A percentile compares a stretch with the other conserved stretches of the same genome.
phyloP scores from a whole-genome alignment of 2,329 filamentous ascomycete genomes.

The Zalaria obscura region DNA sequence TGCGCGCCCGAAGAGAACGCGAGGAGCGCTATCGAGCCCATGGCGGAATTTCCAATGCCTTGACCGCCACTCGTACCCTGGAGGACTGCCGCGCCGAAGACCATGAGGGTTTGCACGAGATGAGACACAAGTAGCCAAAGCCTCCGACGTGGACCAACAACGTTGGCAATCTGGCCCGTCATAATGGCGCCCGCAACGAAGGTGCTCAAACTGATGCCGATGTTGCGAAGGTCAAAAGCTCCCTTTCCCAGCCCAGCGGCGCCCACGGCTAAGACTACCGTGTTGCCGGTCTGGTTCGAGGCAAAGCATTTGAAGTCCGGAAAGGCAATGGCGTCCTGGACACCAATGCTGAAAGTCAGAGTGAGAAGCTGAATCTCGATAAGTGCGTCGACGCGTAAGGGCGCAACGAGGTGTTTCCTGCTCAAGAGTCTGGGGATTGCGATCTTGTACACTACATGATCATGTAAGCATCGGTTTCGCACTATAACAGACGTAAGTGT shows the following conservation, averaged over 20 bases:
- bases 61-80: too few species aligned
- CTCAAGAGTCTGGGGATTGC: too few species aligned
- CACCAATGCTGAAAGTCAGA: conserved; percentile 10
- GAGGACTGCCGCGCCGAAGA: conserved; percentile 12
- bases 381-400: conserved; percentile 6
- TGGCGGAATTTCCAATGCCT: too few species aligned
- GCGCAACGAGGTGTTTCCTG: too few species aligned
- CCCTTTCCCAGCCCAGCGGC: conserved; percentile 14
- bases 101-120: conserved; percentile 10
- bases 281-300: conserved; percentile 53
- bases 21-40: conserved; percentile 31
- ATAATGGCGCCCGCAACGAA: conserved; percentile 13
- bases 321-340: conserved; percentile 40
- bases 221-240: conserved; percentile 7
- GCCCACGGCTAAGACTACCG: conserved; percentile 43
- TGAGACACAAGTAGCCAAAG: conserved; percentile 13
- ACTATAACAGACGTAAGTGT: too few species aligned
- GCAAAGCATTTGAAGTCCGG: conserved; percentile 49
- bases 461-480: too few species aligned
- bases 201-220: conserved; percentile 10
- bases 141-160: conserved; percentile 10
- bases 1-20: conserved; percentile 44
- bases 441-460: too few species aligned
- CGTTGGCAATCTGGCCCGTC: conserved; percentile 13
- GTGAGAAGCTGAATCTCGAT: conserved; percentile 13